Evolutionary conservation across 2,329 filamentous ascomycete species (phyloP), one percentile per base, ranked within the genome.

Genomic region (Thielaviopsis euricoi): DNA sequence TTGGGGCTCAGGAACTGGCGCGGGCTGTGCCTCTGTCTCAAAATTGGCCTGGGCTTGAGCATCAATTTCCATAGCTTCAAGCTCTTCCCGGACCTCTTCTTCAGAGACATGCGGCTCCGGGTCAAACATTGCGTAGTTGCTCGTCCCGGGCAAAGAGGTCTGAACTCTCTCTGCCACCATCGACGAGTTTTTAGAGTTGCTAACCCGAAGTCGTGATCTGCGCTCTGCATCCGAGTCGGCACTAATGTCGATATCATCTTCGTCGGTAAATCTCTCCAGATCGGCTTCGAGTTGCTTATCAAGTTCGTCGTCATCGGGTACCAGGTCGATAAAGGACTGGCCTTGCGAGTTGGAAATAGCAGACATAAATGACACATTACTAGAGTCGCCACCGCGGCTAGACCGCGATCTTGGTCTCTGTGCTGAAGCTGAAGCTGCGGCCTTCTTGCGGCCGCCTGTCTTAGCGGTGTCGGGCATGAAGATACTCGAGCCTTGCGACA

Each of bases 231-330:
- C 75, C 6, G 73, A 76, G 59, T 76, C 72, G 6, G 70, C 69
- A 4, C 69, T 69, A 7, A 74, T 67, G 37, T 74, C 73, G 51
- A 74, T 67, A 40, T 74, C 73, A 51, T 81, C 79, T 15, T 78
- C 75, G 29, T 82, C 77, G 1, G 74, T 76, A 25, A 78, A 65
- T 29, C 74, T 71, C 50, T 83, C 79, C 10, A 87, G 73, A 59
- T 85, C 84, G 1, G 78, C 81, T 64, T 85, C 78, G 1, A 87
- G 71, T 53, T 80, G 80, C 22, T 77, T 77, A 55, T 87, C 81
- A 43, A 87, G 76, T 62, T 86, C 83, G 1, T 81, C 78, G 61
- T 87, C 82, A 57, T 80, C 74, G 0, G 77, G 76, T 12, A 78
- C 68, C 4, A 68, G 68, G 17, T 70, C 69, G n/a, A 72, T 65